Base-by-base conservation (phyloP, 305 asterid species). In the Fraxinus nigra region DNA sequence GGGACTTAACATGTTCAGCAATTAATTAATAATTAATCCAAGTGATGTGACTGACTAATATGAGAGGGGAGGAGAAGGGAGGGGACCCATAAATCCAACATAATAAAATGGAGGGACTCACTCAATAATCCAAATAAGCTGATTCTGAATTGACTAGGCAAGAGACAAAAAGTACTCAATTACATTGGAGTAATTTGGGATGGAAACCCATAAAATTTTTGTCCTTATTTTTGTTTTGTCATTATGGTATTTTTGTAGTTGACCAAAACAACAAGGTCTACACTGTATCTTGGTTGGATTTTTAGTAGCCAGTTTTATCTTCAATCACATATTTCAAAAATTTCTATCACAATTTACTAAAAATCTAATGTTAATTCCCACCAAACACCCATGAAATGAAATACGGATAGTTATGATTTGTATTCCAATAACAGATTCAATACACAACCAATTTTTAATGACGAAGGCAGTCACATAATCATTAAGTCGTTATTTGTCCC, bases 91-190 rank as follows among this genome's bases (percentile, higher is more conserved):
- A 28, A 38, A 74, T 67, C 82, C 77, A 80, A 79, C 79, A 75
- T 32, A 16, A 80, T 63, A 32, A 78, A 83, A 28, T 69, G 51
- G 51, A 28, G 80, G 69, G 69, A 28, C 24, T 73, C 38, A 78
- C 48, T 72, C 63, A 83, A 70, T 76, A 82, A 77, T 79, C 86
- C 84, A 82, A 79, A 80, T 77, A 65, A 38, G 84, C 28, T 82
- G 77, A 77, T 82, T 16, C 72, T 82, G 37, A 72, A 76, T 74
- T 82, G 69, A 77, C 78, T 54, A 63, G 54, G 43, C 76, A 79
- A 48, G 37, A 79, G 79, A 79, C 84, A 77, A 84, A 86, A 84
- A 67, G 30, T 56, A 59, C 54, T 59, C 56, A 70, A 33, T 83
- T 63, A 48, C 24, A 35, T 56, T 26, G 20, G 18, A 72, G 61